Percentiles rank a stretch among this genome's conserved stretches.
Conservation (phyloP, 2,329 filamentous ascomycete genomes). For the Mycogone perniciosa region DNA sequence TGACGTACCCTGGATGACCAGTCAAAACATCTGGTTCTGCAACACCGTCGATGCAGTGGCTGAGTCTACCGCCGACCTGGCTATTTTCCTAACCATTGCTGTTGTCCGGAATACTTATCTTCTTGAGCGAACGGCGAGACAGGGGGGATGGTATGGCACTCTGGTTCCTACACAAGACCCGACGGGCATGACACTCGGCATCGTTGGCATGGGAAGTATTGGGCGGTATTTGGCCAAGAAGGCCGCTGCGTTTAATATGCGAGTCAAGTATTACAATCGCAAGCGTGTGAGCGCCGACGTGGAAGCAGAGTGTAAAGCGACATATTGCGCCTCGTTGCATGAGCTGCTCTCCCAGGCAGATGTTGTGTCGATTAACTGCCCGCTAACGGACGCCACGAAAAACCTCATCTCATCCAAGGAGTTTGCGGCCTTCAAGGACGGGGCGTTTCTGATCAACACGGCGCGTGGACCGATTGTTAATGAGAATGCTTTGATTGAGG, state of each 20-base stretch:
- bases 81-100: constrained; percentile 28
- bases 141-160: constrained; percentile 32
- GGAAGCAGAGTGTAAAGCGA: constrained; percentile 29
- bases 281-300: constrained; percentile 26
- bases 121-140: constrained; percentile 30
- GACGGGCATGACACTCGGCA: constrained; percentile 37
- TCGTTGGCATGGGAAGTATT: constrained; percentile 43
- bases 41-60: constrained; percentile 48
- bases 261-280: constrained; percentile 39
- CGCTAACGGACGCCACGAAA: constrained; percentile 34
- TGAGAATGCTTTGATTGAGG: constrained; percentile 40
- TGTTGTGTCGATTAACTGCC: constrained; percentile 35
- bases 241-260: constrained; percentile 36
- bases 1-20: constrained; percentile 36
- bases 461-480: constrained; percentile 44
- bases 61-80: constrained; percentile 46
- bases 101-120: constrained; percentile 39
- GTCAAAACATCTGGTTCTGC: constrained; percentile 44
- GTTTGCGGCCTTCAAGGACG: constrained; percentile 42
- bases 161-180: constrained; percentile 35
- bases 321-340: constrained; percentile 31
- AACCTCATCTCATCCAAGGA: constrained; percentile 33
- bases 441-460: constrained; percentile 44
- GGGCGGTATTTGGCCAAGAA: constrained; percentile 38
- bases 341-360: constrained; percentile 36